phyloP scores from a whole-genome alignment of 2,329 filamentous ascomycete genomes.

The Fusarium torreyae region DNA sequence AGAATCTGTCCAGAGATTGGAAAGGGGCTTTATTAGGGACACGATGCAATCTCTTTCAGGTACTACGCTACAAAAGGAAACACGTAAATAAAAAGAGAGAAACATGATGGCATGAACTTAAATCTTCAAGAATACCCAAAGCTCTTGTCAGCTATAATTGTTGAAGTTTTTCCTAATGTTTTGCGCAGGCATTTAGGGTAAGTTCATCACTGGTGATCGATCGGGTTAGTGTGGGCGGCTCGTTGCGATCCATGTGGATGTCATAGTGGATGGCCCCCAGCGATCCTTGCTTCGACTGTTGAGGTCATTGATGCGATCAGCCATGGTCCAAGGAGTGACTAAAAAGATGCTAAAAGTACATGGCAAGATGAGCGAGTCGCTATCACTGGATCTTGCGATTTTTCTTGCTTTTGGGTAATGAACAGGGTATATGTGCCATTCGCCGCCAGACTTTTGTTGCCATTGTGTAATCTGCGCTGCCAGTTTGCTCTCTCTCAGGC shows the following conservation, averaged over 20 bases:
- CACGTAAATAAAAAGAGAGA: no score
- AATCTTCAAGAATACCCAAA: no score
- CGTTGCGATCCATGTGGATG: neutral
- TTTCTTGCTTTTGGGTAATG: conserved; percentile 10
- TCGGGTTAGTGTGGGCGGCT: conserved; percentile 16
- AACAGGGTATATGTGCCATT: conserved; percentile 2
- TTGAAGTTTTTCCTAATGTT: neutral
- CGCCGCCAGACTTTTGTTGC: neutral
- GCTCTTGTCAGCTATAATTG: neutral
- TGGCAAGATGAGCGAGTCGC: neutral
- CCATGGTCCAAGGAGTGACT: conserved; percentile 3
- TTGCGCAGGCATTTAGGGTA: conserved; percentile 11
- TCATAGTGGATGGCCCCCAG: conserved; percentile 13
- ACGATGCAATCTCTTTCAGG: no score
- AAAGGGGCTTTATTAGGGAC: no score
- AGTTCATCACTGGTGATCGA: neutral
- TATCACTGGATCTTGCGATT: neutral
- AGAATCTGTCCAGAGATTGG: no score
- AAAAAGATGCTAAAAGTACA: neutral
- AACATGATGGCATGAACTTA: no score
- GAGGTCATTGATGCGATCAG: conserved; percentile 41
- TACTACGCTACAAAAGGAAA: no score
- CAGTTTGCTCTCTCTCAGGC: conserved; percentile 5
- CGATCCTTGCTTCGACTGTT: conserved; percentile 41
- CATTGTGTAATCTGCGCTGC: neutral